A percentile compares a stretch with the other conserved stretches of the same genome.
Conservation (phyloP, 1,284 basidiomycete genomes). For the Sphagnurus paluster region DNA sequence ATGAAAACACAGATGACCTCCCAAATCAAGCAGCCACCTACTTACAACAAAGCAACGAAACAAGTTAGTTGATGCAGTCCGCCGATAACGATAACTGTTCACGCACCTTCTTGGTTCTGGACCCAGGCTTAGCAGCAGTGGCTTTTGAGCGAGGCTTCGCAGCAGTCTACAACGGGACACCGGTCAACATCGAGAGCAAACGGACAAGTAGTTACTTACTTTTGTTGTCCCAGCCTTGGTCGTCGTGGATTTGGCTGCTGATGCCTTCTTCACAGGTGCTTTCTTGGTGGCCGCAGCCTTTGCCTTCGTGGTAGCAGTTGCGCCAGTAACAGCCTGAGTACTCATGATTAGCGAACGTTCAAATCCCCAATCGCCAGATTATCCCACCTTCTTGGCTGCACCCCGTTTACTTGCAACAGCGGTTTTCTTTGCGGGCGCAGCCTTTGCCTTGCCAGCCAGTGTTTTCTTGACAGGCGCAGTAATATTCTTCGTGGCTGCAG, state of each 20-base stretch:
- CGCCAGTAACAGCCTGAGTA: conserved; percentile 36
- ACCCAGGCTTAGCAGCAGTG: conserved; percentile 30
- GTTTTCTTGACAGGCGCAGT: conserved; percentile 37
- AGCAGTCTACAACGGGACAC: conserved; percentile 19
- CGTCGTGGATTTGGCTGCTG: conserved; percentile 35
- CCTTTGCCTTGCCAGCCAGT: conserved; percentile 37
- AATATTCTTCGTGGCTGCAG: conserved; percentile 15
- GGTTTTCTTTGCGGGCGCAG: conserved; percentile 33
- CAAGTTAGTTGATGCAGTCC: conserved; percentile 6
- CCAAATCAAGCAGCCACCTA: conserved; percentile 27
- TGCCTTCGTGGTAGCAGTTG: conserved; percentile 34
- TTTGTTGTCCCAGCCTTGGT: conserved; percentile 23
- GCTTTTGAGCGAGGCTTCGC: conserved; percentile 34
- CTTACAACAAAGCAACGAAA: conserved; percentile 1
- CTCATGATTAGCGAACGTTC: too few relatives aligned
- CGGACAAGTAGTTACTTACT: conserved; percentile 4
- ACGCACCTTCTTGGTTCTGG: conserved; percentile 33
- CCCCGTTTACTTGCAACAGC: conserved; percentile 36
- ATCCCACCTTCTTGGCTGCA: conserved; percentile 30
- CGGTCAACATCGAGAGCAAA: not conserved
- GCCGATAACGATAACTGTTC: conserved; percentile 6
- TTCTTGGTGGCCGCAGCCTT: conserved; percentile 40
- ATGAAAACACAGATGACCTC: conserved; percentile 14
- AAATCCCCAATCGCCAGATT: not conserved
- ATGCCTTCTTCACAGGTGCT: conserved; percentile 36